These are phyloP conservation scores for Cladophialophora carrionii DNA, from an alignment of 2,329 filamentous ascomycete species.

Conservation along the genomic window DNA sequence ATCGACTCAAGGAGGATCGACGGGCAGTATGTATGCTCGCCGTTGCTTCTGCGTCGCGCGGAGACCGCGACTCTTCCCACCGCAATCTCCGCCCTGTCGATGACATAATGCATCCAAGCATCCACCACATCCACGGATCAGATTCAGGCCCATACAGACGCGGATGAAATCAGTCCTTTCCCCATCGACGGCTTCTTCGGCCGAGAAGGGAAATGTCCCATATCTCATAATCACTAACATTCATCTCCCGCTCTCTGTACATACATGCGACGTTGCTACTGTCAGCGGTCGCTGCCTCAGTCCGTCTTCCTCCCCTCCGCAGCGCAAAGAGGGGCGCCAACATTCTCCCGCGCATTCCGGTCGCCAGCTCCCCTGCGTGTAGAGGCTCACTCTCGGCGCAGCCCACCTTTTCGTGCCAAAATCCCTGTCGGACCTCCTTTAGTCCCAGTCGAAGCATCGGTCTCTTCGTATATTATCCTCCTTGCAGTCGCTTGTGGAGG, in stretches of 20 bases:
- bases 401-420: slow-evolving; percentile 1
- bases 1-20: not conserved
- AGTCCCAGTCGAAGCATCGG: slow-evolving; percentile 26
- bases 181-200: slow-evolving; percentile 15
- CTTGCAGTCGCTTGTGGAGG: slow-evolving; percentile 28
- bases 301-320: slow-evolving; percentile 15
- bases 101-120: not conserved
- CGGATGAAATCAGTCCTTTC: slow-evolving; percentile 11
- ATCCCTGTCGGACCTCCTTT: slow-evolving; percentile 1
- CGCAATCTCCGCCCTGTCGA: not conserved
- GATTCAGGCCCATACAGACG: slow-evolving; percentile 5
- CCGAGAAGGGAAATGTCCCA: slow-evolving; percentile 12
- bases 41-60: not conserved
- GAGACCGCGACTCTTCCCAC: not conserved
- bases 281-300: slow-evolving; percentile 22
- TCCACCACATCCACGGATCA: not conserved
- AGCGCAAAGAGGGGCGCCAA: slow-evolving; percentile 9
- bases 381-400: slow-evolving; percentile 1
- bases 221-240: slow-evolving; percentile 12
- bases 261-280: slow-evolving; percentile 31
- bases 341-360: slow-evolving; percentile 4
- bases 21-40: not conserved
- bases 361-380: slow-evolving; percentile 3
- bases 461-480: slow-evolving; percentile 30
- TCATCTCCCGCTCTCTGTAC: slow-evolving; percentile 7